These are phyloP conservation scores for Teratosphaeria destructans DNA, from an alignment of 2,329 filamentous ascomycete genomes.

Conservation along the genomic window DNA sequence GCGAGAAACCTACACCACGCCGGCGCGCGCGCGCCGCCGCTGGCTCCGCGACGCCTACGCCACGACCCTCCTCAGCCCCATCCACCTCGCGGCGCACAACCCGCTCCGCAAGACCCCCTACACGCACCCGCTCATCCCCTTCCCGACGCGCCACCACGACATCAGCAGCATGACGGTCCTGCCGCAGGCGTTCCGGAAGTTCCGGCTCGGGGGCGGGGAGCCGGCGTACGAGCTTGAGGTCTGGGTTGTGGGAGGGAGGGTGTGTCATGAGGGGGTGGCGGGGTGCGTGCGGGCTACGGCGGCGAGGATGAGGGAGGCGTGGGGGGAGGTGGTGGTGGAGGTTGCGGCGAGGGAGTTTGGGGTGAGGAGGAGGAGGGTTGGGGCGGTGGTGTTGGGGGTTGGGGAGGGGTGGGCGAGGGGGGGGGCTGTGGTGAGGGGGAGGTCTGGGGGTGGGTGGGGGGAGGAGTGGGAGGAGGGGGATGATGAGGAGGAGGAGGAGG, in stretches of 20 bases:
- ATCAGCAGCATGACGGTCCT: not conserved
- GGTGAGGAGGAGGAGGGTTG: not conserved
- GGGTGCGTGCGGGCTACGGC: not conserved
- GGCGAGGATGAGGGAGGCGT: not conserved
- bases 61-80: too few species aligned
- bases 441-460: too few species aligned
- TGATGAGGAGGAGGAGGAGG: not conserved
- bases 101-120: too few species aligned
- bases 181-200: not conserved
- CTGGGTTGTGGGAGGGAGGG: not conserved
- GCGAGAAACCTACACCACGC: not conserved
- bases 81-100: too few species aligned
- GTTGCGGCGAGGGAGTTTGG: not conserved
- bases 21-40: too few species aligned
- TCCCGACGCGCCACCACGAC: too few species aligned
- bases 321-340: too few species aligned
- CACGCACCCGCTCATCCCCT: too few species aligned
- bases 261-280: not conserved
- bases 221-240: not conserved
- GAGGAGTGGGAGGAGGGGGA: not conserved
- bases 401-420: too few species aligned
- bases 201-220: not conserved
- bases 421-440: too few species aligned
- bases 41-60: too few species aligned
- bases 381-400: too few species aligned